Evolutionary conservation across 306 rosid species (phyloP).

Genomic region (Ammopiptanthus mongolicus): DNA sequence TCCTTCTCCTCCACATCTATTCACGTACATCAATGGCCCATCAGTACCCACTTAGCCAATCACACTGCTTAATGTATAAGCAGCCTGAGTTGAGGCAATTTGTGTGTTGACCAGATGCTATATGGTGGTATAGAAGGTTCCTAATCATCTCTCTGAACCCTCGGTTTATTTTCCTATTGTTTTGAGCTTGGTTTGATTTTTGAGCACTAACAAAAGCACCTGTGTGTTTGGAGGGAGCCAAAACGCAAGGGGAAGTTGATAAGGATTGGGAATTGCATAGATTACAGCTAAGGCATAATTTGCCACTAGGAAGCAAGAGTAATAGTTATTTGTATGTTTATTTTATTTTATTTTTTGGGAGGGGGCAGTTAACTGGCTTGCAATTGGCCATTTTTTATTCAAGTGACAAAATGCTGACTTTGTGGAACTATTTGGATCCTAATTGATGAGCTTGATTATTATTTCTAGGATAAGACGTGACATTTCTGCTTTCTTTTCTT

Average conservation of each 20-base stretch:
- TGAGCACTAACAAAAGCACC: neutral
- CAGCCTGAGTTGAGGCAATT: neutral
- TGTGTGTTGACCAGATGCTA: neutral
- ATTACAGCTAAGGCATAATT: neutral
- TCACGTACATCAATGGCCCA: too few species aligned
- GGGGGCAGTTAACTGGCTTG: neutral
- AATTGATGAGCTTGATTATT: neutral
- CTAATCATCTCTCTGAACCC: neutral
- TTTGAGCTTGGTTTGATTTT: too few species aligned
- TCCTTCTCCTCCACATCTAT: too few species aligned
- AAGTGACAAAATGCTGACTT: neutral
- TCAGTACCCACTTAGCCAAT: too few species aligned
- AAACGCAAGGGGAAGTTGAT: neutral
- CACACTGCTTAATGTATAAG: neutral
- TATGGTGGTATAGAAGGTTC: neutral
- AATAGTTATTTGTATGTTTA: neutral
- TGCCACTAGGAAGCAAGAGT: neutral
- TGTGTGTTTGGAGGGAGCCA: neutral
- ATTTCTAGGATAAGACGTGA: neutral
- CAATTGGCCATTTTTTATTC: neutral
- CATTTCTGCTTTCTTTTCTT: neutral
- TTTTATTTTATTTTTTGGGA: neutral
- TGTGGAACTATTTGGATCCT: neutral
- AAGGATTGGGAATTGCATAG: neutral
- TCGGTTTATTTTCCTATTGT: too few species aligned